Conservation (phyloP, 1,139 yeast genomes). For the Zygoascus hellenicus region DNA sequence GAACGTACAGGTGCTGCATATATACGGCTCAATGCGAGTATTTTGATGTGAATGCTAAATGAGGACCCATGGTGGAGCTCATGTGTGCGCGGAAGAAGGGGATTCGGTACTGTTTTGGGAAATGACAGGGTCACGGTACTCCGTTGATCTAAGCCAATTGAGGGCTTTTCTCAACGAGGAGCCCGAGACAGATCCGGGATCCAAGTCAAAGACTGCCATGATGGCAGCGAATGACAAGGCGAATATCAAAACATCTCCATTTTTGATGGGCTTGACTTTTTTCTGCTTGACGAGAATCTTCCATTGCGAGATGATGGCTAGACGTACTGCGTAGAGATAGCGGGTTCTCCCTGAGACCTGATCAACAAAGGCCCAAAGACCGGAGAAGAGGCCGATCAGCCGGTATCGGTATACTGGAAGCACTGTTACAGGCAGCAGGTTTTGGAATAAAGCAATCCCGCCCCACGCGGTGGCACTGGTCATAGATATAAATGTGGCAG, state of each 20-base stretch:
- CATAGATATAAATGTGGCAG: conserved; percentile 35
- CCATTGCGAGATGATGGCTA: conserved; percentile 37
- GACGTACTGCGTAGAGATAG: conserved; percentile 33
- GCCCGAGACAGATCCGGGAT: conserved; percentile 35
- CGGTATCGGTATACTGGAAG: conserved; percentile 34
- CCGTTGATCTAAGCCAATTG: conserved; percentile 28
- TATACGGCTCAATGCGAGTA: too few species aligned
- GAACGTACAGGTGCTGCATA: too few species aligned
- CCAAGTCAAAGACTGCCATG: conserved; percentile 32
- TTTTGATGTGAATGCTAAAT: too few species aligned
- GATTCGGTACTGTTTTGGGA: too few species aligned
- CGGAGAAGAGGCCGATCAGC: conserved; percentile 37
- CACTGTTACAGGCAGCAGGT: conserved; percentile 28
- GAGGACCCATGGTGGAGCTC: too few species aligned
- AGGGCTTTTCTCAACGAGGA: conserved; percentile 29
- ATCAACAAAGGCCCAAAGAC: conserved; percentile 38
- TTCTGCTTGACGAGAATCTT: conserved; percentile 28
- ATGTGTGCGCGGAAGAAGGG: too few species aligned
- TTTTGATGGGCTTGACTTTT: conserved; percentile 24
- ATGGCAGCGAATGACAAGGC: conserved; percentile 32
- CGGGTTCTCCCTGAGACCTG: conserved; percentile 34
- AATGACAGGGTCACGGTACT: too few species aligned
- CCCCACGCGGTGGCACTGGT: conserved; percentile 37
- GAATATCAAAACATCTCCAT: conserved; percentile 33
- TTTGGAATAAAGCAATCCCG: conserved; percentile 36